These are phyloP conservation scores for Blechomonas ayalai DNA, from an alignment of 208 protist genomes.

Conservation along the genomic window DNA sequence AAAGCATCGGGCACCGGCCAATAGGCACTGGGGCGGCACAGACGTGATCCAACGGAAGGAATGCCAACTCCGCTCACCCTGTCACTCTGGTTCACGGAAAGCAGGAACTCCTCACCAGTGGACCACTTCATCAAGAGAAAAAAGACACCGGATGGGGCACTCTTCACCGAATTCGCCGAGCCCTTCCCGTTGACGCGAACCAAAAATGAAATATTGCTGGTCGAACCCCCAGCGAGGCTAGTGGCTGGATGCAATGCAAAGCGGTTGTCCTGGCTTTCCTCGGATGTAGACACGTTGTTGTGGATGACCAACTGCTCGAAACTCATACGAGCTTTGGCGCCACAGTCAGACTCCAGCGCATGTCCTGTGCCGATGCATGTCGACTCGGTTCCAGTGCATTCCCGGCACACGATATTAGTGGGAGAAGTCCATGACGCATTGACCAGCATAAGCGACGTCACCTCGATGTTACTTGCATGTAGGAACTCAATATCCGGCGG, in stretches of 20 bases:
- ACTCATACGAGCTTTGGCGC: conserved; percentile 27
- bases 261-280: too few species aligned
- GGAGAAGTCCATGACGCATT: conserved; percentile 59
- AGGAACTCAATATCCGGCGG: conserved; percentile 16
- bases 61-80: conserved; percentile 75
- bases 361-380: conserved; percentile 42
- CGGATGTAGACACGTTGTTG: too few species aligned
- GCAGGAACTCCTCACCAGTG: conserved; percentile 28
- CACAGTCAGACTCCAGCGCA: conserved; percentile 50
- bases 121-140: conserved; percentile 29
- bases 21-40: conserved; percentile 67
- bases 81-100: conserved; percentile 60
- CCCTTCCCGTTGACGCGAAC: conserved; percentile 40
- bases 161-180: conserved; percentile 21
- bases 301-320: conserved; percentile 28
- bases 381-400: conserved; percentile 55
- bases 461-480: conserved; percentile 13
- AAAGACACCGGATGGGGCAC: conserved; percentile 46
- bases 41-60: conserved; percentile 19
- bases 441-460: conserved; percentile 25
- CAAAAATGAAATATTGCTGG: conserved; percentile 44
- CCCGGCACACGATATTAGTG: conserved; percentile 39
- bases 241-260: conserved; percentile 41
- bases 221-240: conserved; percentile 11
- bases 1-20: conserved; percentile 74